These are phyloP conservation scores for Vitis hybrid DNA, from an alignment of 177 flowering plant genomes.

Conservation along the genomic window DNA sequence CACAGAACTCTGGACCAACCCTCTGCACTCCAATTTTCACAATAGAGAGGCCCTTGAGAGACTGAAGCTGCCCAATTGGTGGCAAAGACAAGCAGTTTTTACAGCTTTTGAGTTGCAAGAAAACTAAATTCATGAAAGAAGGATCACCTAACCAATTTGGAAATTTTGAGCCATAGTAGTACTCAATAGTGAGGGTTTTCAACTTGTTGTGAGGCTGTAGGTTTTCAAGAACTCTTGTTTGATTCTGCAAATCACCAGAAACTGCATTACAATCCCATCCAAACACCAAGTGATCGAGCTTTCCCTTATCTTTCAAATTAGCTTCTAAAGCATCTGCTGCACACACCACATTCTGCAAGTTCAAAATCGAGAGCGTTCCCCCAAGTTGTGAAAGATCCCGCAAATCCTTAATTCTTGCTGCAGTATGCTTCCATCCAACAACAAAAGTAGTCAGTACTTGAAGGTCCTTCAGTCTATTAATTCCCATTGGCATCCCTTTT, in stretches of 20 bases:
- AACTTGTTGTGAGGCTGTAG: conserved; percentile 14
- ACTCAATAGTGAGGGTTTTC: conserved; percentile 5
- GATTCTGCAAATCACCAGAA: too few relatives aligned
- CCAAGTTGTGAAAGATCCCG: conserved; percentile 9
- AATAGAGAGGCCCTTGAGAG: conserved; percentile 11
- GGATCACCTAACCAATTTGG: conserved; percentile 20
- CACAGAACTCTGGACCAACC: conserved; percentile 17
- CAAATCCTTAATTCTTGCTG: conserved; percentile 12
- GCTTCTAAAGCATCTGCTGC: conserved; percentile 24
- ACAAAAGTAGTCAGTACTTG: conserved; percentile 3
- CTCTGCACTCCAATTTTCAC: neutral
- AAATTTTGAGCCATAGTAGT: conserved; percentile 15
- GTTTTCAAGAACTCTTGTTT: conserved; percentile 10
- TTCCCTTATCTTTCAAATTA: conserved; percentile 10
- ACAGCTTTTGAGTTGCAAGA: neutral
- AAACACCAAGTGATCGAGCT: conserved; percentile 13
- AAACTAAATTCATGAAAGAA: conserved; percentile 12
- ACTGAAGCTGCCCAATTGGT: conserved; percentile 17
- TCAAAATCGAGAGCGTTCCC: conserved; percentile 15
- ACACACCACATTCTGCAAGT: conserved; percentile 20
- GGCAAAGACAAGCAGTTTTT: conserved; percentile 15
- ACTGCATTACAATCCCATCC: conserved; percentile 10
- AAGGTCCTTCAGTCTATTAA: conserved; percentile 13
- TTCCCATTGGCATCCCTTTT: conserved; percentile 8
- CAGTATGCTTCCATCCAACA: neutral